These are phyloP conservation scores for Dissophora ornata DNA, from an alignment of 192 early-diverging fungal genomes.

Conservation along the genomic window DNA sequence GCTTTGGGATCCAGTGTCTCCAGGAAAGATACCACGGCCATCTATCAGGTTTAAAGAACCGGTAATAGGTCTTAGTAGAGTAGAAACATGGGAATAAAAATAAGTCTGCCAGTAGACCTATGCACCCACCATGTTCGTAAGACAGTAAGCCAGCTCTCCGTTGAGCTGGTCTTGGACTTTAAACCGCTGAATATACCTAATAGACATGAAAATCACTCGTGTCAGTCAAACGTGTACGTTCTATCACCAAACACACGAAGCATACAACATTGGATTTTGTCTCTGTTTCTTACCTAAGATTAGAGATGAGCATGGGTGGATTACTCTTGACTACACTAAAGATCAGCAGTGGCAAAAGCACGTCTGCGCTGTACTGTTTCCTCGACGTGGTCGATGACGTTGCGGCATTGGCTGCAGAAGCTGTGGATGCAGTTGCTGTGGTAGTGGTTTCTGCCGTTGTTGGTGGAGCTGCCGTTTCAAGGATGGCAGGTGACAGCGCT, in stretches of 20 bases:
- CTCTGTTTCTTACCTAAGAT: constrained; percentile 71
- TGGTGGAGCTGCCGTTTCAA: not conserved
- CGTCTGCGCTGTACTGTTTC: constrained; percentile 65
- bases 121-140: constrained; percentile 58
- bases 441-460: not conserved
- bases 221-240: no score
- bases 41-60: constrained; percentile 27
- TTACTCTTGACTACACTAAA: constrained; percentile 75
- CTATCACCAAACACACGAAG: no score
- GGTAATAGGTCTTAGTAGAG: not conserved
- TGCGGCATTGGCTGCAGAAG: not conserved
- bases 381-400: not conserved
- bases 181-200: constrained; percentile 62
- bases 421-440: not conserved
- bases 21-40: constrained; percentile 60
- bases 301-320: constrained; percentile 76
- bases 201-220: not conserved
- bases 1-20: constrained; percentile 60
- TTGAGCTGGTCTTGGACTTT: constrained; percentile 46
- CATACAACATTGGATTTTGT: no score
- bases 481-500: not conserved
- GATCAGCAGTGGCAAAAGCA: constrained; percentile 75
- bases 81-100: not conserved
- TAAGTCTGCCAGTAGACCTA: not conserved
- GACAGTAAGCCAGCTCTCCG: constrained; percentile 61